Evolutionary conservation across 2,329 filamentous ascomycete species (phyloP).

Genomic region (Penicillium sp.): DNA sequence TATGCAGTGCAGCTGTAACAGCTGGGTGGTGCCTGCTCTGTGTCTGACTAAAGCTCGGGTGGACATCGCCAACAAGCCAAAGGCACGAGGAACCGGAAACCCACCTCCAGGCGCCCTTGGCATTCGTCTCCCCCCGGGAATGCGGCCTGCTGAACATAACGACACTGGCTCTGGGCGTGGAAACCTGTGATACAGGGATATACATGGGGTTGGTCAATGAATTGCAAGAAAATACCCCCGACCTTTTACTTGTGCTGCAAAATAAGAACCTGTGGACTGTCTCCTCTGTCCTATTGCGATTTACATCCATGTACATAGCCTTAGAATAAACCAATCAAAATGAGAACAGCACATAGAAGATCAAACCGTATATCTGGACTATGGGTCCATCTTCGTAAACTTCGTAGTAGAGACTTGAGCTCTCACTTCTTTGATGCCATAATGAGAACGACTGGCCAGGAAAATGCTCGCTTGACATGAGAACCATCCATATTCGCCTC

Average conservation of each 20-base stretch:
- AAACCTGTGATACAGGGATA: constrained; percentile 19
- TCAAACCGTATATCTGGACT: too few relatives aligned
- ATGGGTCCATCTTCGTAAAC: too few relatives aligned
- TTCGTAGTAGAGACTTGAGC: too few relatives aligned
- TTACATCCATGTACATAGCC: too few relatives aligned
- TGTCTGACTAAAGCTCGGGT: constrained; percentile 79
- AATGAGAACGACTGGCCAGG: background rate
- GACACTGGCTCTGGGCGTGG: constrained; percentile 23
- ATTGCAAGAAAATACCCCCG: background rate
- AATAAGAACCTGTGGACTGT: too few relatives aligned
- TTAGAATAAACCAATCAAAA: too few relatives aligned
- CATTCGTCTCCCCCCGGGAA: constrained; percentile 42
- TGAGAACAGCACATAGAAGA: too few relatives aligned
- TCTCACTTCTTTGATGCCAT: background rate
- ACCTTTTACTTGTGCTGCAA: background rate
- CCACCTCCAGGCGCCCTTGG: constrained; percentile 28
- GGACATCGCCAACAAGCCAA: constrained; percentile 62
- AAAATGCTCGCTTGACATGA: background rate
- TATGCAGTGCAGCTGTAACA: constrained; percentile 84
- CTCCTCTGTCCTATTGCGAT: too few relatives aligned
- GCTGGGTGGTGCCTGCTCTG: constrained; percentile 89
- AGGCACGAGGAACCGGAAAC: constrained; percentile 20
- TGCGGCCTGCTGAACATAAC: constrained; percentile 24
- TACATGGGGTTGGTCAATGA: background rate
- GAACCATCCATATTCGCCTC: background rate